A percentile compares a stretch with the other conserved stretches of the same genome.
Conservation (phyloP, 495 filamentous ascomycete species). For the Penicillium alfredii region DNA sequence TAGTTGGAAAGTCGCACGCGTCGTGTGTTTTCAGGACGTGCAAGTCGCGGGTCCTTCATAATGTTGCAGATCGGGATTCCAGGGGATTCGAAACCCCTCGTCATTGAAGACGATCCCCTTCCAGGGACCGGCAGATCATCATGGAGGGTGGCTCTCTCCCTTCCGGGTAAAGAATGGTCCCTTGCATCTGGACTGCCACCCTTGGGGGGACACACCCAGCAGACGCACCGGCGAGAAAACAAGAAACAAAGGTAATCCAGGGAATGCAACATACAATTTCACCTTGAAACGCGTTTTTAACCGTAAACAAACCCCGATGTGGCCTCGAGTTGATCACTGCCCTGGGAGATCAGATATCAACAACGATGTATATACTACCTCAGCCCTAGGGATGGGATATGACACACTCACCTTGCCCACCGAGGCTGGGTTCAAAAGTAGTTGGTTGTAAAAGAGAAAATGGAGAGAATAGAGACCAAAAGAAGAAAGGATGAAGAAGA, state of each 20-base stretch:
- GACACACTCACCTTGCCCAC: neutral
- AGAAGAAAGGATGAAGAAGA: constrained; percentile 8
- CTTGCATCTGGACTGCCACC: constrained; percentile 18
- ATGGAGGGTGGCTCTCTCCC: constrained; percentile 6
- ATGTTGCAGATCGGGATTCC: constrained; percentile 12
- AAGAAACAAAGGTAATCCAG: no score
- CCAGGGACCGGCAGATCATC: constrained; percentile 10
- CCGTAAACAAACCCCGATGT: constrained; percentile 17
- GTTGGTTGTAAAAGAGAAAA: constrained; percentile 5
- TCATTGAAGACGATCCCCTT: constrained; percentile 11
- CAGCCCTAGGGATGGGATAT: no score
- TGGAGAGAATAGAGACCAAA: constrained; percentile 5
- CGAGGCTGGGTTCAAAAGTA: no score
- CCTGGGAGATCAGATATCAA: no score
- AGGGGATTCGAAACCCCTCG: constrained; percentile 9
- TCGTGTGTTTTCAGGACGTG: constrained; percentile 4
- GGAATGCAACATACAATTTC: no score
- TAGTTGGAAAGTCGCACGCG: constrained; percentile 1
- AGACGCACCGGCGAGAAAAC: no score
- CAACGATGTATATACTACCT: no score
- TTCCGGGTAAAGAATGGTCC: constrained; percentile 14
- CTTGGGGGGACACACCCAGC: no score
- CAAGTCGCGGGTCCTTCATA: no score
- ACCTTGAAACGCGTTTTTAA: constrained; percentile 15
- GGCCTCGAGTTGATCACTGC: constrained; percentile 4